phyloP scores from a whole-genome alignment of 495 filamentous ascomycete species.

The Penicillium macrosclerotiorum region DNA sequence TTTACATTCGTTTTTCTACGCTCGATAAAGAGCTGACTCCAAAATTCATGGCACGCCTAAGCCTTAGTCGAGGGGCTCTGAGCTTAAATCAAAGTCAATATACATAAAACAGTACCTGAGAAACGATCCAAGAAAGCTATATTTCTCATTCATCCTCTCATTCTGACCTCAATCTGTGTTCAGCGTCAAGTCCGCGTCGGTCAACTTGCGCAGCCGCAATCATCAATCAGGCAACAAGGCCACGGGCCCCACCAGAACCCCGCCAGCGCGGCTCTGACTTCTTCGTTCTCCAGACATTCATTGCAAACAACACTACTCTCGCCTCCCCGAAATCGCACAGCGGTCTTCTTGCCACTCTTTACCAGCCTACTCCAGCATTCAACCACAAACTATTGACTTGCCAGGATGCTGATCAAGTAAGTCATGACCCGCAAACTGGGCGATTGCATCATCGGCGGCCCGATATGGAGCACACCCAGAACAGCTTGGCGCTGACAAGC shows the following conservation, averaged over 20 bases:
- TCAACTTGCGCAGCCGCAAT: constrained; percentile 4
- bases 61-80: no score
- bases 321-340: not conserved
- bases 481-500: constrained; percentile 15
- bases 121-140: no score
- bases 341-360: not conserved
- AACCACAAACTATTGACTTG: not conserved
- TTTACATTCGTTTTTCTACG: no score
- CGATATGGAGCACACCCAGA: constrained; percentile 1
- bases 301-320: constrained; percentile 3
- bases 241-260: constrained; percentile 27
- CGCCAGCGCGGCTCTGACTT: constrained; percentile 24
- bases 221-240: constrained; percentile 31
- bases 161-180: no score
- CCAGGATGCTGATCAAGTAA: constrained; percentile 52
- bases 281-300: constrained; percentile 18
- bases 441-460: constrained; percentile 23
- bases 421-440: constrained; percentile 7
- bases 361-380: not conserved
- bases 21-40: no score
- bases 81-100: no score
- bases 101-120: no score
- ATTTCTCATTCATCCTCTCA: no score
- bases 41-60: no score
- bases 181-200: no score